These are phyloP conservation scores for Tilletia caries DNA, from an alignment of 1,284 basidiomycete species.

Conservation along the genomic window DNA sequence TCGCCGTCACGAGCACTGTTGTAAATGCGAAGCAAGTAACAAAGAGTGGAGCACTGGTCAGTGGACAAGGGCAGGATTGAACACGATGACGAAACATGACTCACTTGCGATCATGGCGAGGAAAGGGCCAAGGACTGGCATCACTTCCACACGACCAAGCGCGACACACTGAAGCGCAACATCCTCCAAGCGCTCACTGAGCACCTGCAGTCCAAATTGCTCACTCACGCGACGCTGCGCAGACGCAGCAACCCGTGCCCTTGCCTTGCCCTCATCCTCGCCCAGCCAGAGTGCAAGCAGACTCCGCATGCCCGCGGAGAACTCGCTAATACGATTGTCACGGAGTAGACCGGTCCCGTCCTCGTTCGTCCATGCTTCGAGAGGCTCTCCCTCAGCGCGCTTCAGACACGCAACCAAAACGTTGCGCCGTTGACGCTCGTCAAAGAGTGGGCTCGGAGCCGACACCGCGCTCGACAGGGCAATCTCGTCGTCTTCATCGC, in stretches of 20 bases:
- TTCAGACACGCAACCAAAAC: background rate
- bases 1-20: background rate
- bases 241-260: constrained; percentile 60
- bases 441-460: background rate
- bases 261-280: constrained; percentile 49
- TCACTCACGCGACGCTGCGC: constrained; percentile 64
- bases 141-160: background rate
- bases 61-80: background rate
- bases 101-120: constrained; percentile 3
- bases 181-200: constrained; percentile 67
- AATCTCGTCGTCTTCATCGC: background rate
- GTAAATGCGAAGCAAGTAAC: background rate
- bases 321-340: constrained; percentile 63
- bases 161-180: constrained; percentile 58
- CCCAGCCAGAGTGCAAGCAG: constrained; percentile 61
- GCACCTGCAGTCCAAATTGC: constrained; percentile 64
- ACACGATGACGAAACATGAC: background rate
- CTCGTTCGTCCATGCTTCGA: background rate
- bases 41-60: background rate
- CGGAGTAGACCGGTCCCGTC: constrained; percentile 68
- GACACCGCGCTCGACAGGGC: background rate
- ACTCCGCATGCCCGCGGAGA: constrained; percentile 67
- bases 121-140: background rate
- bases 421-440: background rate
- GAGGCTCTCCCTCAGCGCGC: background rate